Evolutionary conservation across 139 green algal genomes (phyloP), one percentile per base, ranked within the genome.

Genomic region (Astrephomene gubernaculifera): DNA sequence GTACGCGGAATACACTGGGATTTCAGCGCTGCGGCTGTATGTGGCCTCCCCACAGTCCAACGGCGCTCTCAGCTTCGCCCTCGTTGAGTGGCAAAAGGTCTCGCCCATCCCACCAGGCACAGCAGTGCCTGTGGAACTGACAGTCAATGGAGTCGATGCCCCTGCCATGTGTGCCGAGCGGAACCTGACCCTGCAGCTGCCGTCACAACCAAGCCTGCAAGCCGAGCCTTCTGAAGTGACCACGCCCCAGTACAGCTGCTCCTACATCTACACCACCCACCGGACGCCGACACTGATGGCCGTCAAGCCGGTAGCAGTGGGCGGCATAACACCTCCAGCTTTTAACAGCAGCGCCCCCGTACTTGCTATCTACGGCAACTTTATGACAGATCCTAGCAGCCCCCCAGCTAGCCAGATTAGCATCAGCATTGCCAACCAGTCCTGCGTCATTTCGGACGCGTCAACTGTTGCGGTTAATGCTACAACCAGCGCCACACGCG

Each of bases 241-340:
- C 27, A 43, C 65, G 5, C 4, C 71, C 0, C 57, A 41, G 19
- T 19, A 22, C 38, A 31, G 4, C 19, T 90, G 87, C 76, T 4
- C n/a, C 22, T 90, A 82, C 82, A n/a, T 90, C n/a, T 90, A 87
- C 60, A 82, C 57, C 9, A 78, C 82, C 7, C 81, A 88, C 80
- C 76, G 67, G n/a, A 90, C 69, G 35, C 86, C 86, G 6, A 54
- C 33, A 10, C 67, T 92, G 44, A 22, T 41, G 7, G 35, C 25
- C 1, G 1, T 75, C n/a, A 57, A 21, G 29, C 38, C 38, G 25
- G 2, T 75, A 1, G 35, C 68, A 12, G 4, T 17, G 14, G 45
- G 70, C 44, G 70, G 41, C 43, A 78, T 41, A 33, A 52, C 24
- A 39, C 10, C 27, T 22, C 71, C 73, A 9, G 24, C 52, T 29